A percentile compares a stretch with the other conserved stretches of the same genome.
phyloP scores from a whole-genome alignment of 139 green algal genomes.

The Tetradesmus obliquus region DNA sequence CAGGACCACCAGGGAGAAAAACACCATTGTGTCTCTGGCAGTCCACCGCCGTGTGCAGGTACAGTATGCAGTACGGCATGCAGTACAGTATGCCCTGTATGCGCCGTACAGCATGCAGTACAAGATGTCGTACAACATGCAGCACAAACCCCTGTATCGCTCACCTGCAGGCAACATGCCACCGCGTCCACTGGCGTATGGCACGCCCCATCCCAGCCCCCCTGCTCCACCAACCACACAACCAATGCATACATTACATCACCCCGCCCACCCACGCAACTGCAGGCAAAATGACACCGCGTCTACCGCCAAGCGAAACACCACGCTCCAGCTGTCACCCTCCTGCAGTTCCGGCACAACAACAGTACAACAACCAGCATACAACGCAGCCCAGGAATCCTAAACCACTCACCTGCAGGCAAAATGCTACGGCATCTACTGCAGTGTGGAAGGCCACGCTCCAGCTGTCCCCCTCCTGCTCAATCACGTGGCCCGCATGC shows the following conservation, averaged over 20 bases:
- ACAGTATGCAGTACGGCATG: too few species aligned
- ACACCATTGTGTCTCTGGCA: too few species aligned
- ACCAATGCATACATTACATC: background rate
- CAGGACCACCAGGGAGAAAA: too few species aligned
- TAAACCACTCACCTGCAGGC: conserved; percentile 30
- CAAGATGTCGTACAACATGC: too few species aligned
- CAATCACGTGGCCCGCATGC: conserved; percentile 26
- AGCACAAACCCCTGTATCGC: too few species aligned
- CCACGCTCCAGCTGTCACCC: conserved; percentile 58
- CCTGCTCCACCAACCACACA: background rate
- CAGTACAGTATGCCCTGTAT: too few species aligned
- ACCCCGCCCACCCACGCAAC: background rate
- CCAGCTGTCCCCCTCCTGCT: conserved; percentile 59
- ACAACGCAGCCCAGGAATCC: too few species aligned
- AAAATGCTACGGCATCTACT: conserved; percentile 49
- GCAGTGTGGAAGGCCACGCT: conserved; percentile 55
- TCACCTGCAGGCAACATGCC: conserved; percentile 25
- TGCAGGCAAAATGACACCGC: conserved; percentile 50
- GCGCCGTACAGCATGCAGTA: too few species aligned
- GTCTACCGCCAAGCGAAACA: conserved; percentile 49
- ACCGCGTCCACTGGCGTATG: conserved; percentile 50
- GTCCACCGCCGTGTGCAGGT: too few species aligned
- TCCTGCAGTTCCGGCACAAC: conserved; percentile 7
- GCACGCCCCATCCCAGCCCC: conserved; percentile 52
- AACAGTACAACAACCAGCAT: too few species aligned